Base-by-base conservation (phyloP, 306 rosid species). In the Erythrophleum fordii region DNA sequence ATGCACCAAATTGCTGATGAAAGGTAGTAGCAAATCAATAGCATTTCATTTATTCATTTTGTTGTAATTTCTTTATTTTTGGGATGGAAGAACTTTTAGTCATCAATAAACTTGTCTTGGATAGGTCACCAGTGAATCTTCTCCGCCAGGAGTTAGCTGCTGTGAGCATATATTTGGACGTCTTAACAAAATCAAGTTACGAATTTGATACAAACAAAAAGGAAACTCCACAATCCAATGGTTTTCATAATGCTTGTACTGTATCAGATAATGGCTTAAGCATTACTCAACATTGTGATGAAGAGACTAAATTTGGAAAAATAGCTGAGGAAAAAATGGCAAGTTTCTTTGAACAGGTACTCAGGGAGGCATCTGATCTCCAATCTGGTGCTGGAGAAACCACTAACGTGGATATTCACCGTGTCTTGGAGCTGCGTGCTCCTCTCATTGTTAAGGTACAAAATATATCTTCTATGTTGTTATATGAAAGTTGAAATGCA, bases 81-180 rank as follows among this genome's bases (percentile, higher is more conserved):
- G 45, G 17, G 79, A 23, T 65, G 82, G 44, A 31, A 31, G n/a
- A 69, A 80, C 66, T 39, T 49, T 55, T 20, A 52, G 76, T 73
- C 75, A n/a, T 65, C 77, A 69, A 51, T 39, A 66, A 61, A 41
- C 77, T 77, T 56, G 83, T 59, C 44, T 81, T 92, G 83, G 79
- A 80, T 88, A 95, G 99, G 97, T 96, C 97, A 67, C 99, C 99
- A 64, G 58, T 90, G 87, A 95, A 95, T 87, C 95, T 95, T 90
- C 86, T 93, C 65, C 93, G 99, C 76, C 99, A 95, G 87, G 99
- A 95, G 85, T 78, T 90, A 85, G 84, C 87, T 14, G 99, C 93
- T 83, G 90, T 95, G 53, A 77, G 87, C 79, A 77, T 95, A 85
- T 95, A 95, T 86, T 83, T 95, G 76, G 98, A 95, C 58, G 85